Base-by-base conservation (phyloP, 2,329 filamentous ascomycete genomes). In the Colletotrichum melonis region DNA sequence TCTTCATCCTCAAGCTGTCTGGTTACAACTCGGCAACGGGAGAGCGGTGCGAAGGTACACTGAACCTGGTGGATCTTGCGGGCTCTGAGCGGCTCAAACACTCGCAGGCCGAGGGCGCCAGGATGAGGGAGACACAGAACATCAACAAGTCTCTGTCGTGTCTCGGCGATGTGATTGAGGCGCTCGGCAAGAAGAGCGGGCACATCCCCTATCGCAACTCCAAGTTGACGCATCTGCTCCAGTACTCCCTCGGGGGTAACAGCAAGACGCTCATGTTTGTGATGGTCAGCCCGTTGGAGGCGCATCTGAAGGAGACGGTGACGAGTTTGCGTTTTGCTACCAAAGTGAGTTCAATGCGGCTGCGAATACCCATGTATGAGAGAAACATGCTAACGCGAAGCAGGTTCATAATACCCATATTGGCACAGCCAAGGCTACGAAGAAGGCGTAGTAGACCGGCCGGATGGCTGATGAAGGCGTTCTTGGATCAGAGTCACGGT, bases 181-280 rank as follows among this genome's bases (percentile, higher is more conserved):
- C 95, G 0, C 88, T 99, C n/a, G 96, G 95, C 16, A 91, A 92
- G 75, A 94, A 94, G 38, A 94, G 93, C 69, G 90, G 89, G 6
- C 96, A 98, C 79, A 91, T 99, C 57, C 97, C 97, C 1, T 99
- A 98, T 85, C 89, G 97, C 67, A 98, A 98, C 84, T 98, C 94
- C 77, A 98, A 98, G 89, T 88, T 99, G 76, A 99, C 97, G 9
- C 97, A 98, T 80, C 88, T 99, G 59, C 89, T 99, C 49, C 95
- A 98, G 89, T 97, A 97, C 80, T 98, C 95, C 3, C 87, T 99
- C 8, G 96, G 97, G 4, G 97, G 97, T 19, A 98, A 98, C 82
- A 97, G 93, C 77, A 97, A 98, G 85, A 99, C 97, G 0, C 92
- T 99, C 78, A 99, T 99, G 97, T 98, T 99, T 82, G 95, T 98